A percentile compares a stretch with the other conserved stretches of the same genome.
Evolutionary conservation across 495 filamentous ascomycete genomes (phyloP).

Genomic region (Durotheca rogersii): DNA sequence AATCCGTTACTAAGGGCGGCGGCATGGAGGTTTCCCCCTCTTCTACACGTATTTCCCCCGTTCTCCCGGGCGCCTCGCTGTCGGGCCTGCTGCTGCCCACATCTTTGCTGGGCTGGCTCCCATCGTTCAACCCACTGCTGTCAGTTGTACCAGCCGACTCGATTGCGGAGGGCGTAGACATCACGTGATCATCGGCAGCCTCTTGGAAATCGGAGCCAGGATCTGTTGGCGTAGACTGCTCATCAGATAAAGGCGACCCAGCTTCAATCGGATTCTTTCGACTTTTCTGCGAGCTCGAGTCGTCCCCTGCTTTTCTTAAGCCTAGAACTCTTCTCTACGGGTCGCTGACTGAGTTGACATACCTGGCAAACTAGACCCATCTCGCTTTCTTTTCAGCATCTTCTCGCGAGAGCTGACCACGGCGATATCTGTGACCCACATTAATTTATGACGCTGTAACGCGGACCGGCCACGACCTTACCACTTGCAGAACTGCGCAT

Average conservation of each 20-base stretch:
- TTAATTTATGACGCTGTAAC: neutral
- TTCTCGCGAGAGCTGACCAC: neutral
- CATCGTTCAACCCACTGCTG: neutral
- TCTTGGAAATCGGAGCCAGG: neutral
- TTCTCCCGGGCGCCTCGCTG: too few relatives aligned
- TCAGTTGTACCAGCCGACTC: neutral
- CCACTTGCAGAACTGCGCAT: too few relatives aligned
- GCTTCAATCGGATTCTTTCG: too few relatives aligned
- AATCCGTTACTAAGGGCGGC: neutral
- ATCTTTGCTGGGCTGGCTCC: neutral
- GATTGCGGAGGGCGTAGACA: neutral
- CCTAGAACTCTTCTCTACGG: neutral
- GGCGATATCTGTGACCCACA: neutral
- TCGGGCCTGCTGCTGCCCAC: neutral
- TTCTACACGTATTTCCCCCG: neutral
- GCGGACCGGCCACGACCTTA: too few relatives aligned
- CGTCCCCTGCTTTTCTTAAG: neutral
- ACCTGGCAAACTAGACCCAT: neutral
- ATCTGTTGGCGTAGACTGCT: too few relatives aligned
- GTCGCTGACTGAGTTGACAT: neutral
- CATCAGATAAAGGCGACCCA: too few relatives aligned
- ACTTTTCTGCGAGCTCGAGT: too few relatives aligned
- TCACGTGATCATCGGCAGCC: neutral
- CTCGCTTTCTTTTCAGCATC: neutral
- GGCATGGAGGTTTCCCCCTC: neutral